Evolutionary conservation across 169 alveolate genomes (phyloP).

Genomic region (Babesia caballi): DNA sequence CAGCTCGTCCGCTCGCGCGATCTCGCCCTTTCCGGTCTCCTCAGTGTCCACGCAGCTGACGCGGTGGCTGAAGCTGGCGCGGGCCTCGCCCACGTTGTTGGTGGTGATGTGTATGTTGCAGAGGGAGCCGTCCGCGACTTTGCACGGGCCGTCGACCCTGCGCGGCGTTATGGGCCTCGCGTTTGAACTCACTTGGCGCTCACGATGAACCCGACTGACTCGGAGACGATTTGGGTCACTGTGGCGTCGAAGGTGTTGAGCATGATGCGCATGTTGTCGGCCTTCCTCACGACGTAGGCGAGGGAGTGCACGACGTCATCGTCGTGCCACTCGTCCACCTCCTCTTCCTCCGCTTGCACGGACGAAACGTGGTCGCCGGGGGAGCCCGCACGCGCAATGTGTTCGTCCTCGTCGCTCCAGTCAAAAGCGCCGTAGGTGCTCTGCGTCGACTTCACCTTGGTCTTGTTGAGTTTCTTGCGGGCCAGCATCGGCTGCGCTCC

Average conservation of each 20-base stretch:
- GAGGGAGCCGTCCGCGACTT: neutral
- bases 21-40: neutral
- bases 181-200: constrained; percentile 33
- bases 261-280: constrained; percentile 32
- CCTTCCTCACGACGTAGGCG: constrained; percentile 13
- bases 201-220: constrained; percentile 51
- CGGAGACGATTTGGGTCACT: constrained; percentile 45
- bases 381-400: no score
- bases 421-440: neutral
- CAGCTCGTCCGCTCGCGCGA: constrained; percentile 8
- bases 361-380: neutral
- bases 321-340: constrained; percentile 11
- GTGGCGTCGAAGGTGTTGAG: constrained; percentile 48
- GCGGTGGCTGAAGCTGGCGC: constrained; percentile 24
- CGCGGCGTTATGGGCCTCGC: neutral
- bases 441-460: neutral
- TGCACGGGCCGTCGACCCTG: constrained; percentile 36
- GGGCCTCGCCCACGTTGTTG: constrained; percentile 42
- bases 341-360: neutral
- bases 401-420: no score
- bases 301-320: constrained; percentile 16
- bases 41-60: constrained; percentile 18
- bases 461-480: neutral
- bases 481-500: constrained; percentile 51
- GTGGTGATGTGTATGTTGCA: constrained; percentile 22